Evolutionary conservation across 2,329 filamentous ascomycete genomes (phyloP).

Genomic region (Ascochyta pisi): DNA sequence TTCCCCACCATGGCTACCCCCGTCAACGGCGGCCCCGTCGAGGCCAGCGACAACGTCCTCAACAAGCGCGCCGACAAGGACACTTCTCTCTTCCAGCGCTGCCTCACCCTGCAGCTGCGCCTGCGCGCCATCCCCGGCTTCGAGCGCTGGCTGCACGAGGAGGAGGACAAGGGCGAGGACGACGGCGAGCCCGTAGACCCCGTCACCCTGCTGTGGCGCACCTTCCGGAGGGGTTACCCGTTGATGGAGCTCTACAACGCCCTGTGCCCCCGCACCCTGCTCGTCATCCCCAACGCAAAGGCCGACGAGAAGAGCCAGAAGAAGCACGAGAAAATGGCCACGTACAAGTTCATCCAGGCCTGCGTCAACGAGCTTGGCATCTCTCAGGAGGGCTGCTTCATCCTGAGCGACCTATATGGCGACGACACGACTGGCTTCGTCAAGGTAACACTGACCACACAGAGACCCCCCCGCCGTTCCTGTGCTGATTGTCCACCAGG

Average conservation of each 20-base stretch:
- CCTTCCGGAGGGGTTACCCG: slow-evolving; percentile 82
- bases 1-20: slow-evolving; percentile 45
- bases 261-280: slow-evolving; percentile 71
- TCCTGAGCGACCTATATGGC: slow-evolving; percentile 88
- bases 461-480: background rate
- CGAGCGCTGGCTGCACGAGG: slow-evolving; percentile 73
- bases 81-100: slow-evolving; percentile 93
- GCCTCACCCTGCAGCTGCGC: slow-evolving; percentile 81
- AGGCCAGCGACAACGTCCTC: slow-evolving; percentile 91
- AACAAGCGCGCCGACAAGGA: slow-evolving; percentile 95
- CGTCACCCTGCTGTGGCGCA: slow-evolving; percentile 89
- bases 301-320: slow-evolving; percentile 63
- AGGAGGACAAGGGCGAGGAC: slow-evolving; percentile 71
- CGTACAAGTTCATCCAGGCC: slow-evolving; percentile 91
- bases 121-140: slow-evolving; percentile 85
- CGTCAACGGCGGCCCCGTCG: slow-evolving; percentile 65
- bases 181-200: slow-evolving; percentile 68
- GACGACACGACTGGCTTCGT: slow-evolving; percentile 97
- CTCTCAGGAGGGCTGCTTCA: slow-evolving; percentile 82
- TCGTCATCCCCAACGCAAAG: slow-evolving; percentile 70
- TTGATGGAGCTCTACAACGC: slow-evolving; percentile 89
- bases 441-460: slow-evolving; percentile 65
- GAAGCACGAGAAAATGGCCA: slow-evolving; percentile 83
- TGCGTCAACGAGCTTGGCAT: slow-evolving; percentile 85
- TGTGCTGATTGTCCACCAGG: slow-evolving; percentile 55